Evolutionary conservation across 306 rosid species (phyloP).

Genomic region (Trifolium dubium): DNA sequence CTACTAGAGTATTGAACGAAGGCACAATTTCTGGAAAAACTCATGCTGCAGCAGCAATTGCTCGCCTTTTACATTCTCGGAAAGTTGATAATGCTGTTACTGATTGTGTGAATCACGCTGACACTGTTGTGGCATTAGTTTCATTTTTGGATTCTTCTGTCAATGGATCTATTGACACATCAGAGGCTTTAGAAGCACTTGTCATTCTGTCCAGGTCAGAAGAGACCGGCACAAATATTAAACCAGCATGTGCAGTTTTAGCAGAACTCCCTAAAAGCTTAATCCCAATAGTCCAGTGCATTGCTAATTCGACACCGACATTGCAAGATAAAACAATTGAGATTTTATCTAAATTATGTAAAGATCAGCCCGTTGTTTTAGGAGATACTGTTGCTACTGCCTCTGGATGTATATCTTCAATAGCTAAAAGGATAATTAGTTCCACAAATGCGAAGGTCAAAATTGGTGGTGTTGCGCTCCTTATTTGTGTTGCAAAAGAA

Average conservation of each 20-base stretch:
- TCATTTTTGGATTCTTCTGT: conserved; percentile 79
- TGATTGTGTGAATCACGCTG: conserved; percentile 82
- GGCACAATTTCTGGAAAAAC: conserved; percentile 81
- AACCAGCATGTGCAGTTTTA: conserved; percentile 92
- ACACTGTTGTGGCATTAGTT: conserved; percentile 91
- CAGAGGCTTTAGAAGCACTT: conserved; percentile 93
- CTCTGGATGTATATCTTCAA: conserved; percentile 76
- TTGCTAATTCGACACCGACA: conserved; percentile 68
- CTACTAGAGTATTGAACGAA: conserved; percentile 85
- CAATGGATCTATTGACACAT: conserved; percentile 65
- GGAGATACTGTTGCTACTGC: conserved; percentile 74
- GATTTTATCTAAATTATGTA: conserved; percentile 82
- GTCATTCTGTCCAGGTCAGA: conserved; percentile 83
- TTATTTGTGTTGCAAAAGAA: conserved; percentile 81
- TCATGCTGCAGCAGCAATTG: conserved; percentile 93
- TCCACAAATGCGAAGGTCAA: conserved; percentile 72
- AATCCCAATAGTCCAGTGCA: conserved; percentile 78
- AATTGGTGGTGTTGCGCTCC: conserved; percentile 91
- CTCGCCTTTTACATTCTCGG: conserved; percentile 83
- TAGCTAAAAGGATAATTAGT: conserved; percentile 77
- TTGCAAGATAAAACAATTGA: conserved; percentile 92
- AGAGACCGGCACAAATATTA: conserved; percentile 56
- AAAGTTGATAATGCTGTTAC: conserved; percentile 66
- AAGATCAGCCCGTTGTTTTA: conserved; percentile 73
- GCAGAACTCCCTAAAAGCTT: conserved; percentile 83